Conservation (phyloP, 1,284 basidiomycete genomes). For the Violaceomyces palustris region DNA sequence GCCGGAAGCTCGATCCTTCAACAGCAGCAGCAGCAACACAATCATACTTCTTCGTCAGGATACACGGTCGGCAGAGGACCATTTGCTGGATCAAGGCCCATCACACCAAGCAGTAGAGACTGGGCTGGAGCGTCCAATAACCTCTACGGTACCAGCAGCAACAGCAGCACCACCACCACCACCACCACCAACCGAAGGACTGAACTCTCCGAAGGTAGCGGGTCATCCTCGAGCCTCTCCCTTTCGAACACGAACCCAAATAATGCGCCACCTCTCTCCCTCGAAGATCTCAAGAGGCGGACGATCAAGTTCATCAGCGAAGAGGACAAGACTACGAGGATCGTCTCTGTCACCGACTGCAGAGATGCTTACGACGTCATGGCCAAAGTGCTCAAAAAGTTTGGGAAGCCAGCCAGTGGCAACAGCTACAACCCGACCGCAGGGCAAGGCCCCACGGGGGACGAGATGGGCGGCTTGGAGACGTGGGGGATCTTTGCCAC, state of each 20-base stretch:
- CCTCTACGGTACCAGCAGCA: not conserved
- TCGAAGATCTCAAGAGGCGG: slow-evolving; percentile 43
- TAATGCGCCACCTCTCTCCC: slow-evolving; percentile 13
- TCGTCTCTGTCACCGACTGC: slow-evolving; percentile 47
- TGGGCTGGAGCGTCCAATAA: not conserved
- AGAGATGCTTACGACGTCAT: slow-evolving; percentile 46
- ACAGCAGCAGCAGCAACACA: slow-evolving; percentile 13
- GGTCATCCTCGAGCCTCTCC: not conserved
- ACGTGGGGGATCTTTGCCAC: slow-evolving; percentile 45
- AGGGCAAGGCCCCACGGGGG: slow-evolving; percentile 26
- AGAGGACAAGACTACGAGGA: slow-evolving; percentile 44
- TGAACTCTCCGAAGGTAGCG: not conserved
- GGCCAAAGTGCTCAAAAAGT: slow-evolving; percentile 48
- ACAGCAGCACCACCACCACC: not conserved
- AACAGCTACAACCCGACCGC: slow-evolving; percentile 44
- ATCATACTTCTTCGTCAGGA: slow-evolving; percentile 9
- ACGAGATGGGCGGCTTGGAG: slow-evolving; percentile 23
- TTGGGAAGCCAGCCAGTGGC: slow-evolving; percentile 32
- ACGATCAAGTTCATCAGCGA: slow-evolving; percentile 51
- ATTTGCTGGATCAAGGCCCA: slow-evolving; percentile 12
- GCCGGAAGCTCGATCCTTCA: slow-evolving; percentile 15
- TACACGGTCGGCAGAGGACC: slow-evolving; percentile 43
- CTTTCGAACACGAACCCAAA: not conserved
- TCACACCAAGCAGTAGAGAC: not conserved
- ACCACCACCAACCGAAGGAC: no score